Percentiles rank a stretch among this genome's conserved stretches.
Evolutionary conservation across 2,329 filamentous ascomycete species (phyloP).

Genomic region (Aspergillus sp.): DNA sequence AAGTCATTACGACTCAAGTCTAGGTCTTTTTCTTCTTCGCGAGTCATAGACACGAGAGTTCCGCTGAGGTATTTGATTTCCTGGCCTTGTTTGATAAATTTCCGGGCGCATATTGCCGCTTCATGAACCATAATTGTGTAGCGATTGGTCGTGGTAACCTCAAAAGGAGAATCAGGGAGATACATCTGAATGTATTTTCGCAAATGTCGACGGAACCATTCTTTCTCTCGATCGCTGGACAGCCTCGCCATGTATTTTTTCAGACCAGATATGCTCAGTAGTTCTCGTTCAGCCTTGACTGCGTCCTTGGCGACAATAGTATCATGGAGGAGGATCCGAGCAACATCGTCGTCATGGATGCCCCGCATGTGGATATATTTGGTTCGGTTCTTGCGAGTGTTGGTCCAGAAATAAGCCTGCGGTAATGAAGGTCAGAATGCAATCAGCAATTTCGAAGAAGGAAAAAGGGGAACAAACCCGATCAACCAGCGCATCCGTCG

Average conservation of each 20-base stretch:
- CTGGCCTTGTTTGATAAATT: slow-evolving; percentile 73
- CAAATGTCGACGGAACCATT: slow-evolving; percentile 80
- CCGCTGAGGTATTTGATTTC: slow-evolving; percentile 86
- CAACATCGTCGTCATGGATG: slow-evolving; percentile 61
- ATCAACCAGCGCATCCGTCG: slow-evolving; percentile 92
- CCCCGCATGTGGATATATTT: slow-evolving; percentile 82
- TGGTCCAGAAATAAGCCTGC: slow-evolving; percentile 93
- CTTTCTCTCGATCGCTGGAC: slow-evolving; percentile 71
- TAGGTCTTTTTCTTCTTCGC: slow-evolving; percentile 81
- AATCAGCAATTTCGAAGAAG: slow-evolving; percentile 2
- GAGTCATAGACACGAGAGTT: slow-evolving; percentile 86
- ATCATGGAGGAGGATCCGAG: slow-evolving; percentile 56
- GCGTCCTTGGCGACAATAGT: slow-evolving; percentile 72
- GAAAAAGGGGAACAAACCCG: slow-evolving; percentile 60
- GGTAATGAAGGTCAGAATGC: slow-evolving; percentile 14
- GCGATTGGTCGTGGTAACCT: slow-evolving; percentile 88
- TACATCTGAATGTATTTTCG: slow-evolving; percentile 92
- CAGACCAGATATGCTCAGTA: slow-evolving; percentile 70
- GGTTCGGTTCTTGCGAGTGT: slow-evolving; percentile 86
- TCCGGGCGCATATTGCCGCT: slow-evolving; percentile 78
- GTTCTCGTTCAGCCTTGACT: slow-evolving; percentile 62
- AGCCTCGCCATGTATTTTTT: slow-evolving; percentile 65
- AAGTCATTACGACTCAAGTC: slow-evolving; percentile 85
- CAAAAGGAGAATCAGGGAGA: slow-evolving; percentile 87
- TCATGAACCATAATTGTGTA: slow-evolving; percentile 91